Conservation (phyloP, 208 protist species). For the Trichomonas gallinae region DNA sequence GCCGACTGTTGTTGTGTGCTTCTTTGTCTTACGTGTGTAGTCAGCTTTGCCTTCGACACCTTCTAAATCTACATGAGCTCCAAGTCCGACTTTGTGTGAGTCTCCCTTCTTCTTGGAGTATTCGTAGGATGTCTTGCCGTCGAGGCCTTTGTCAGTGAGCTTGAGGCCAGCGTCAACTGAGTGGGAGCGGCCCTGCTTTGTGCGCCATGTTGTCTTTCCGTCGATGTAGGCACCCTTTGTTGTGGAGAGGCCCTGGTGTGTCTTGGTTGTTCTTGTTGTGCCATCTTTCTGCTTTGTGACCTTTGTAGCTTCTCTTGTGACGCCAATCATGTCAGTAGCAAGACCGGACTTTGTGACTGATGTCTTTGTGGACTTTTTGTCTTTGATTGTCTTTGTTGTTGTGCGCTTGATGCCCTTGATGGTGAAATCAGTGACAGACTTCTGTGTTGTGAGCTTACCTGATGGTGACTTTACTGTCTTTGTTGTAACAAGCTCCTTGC, state of each 20-base stretch:
- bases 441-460: background rate
- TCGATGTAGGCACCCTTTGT: background rate
- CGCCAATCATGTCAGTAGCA: background rate
- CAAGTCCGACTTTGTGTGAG: background rate
- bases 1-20: background rate
- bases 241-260: background rate
- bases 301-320: background rate
- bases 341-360: background rate
- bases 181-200: background rate
- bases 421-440: background rate
- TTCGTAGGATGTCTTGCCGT: background rate
- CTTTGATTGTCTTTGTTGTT: background rate
- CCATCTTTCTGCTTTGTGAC: background rate
- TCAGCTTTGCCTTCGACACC: background rate
- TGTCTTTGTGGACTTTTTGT: background rate
- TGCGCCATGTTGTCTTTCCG: background rate
- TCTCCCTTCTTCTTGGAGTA: background rate
- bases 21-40: background rate
- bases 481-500: background rate
- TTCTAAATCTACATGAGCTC: background rate
- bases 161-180: background rate
- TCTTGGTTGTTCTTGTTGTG: background rate
- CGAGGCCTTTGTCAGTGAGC: background rate
- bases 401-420: background rate
- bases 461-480: background rate